Evolutionary conservation across 805 yeast species (phyloP).

Genomic region (Kodamaea hsintzibuensis): DNA sequence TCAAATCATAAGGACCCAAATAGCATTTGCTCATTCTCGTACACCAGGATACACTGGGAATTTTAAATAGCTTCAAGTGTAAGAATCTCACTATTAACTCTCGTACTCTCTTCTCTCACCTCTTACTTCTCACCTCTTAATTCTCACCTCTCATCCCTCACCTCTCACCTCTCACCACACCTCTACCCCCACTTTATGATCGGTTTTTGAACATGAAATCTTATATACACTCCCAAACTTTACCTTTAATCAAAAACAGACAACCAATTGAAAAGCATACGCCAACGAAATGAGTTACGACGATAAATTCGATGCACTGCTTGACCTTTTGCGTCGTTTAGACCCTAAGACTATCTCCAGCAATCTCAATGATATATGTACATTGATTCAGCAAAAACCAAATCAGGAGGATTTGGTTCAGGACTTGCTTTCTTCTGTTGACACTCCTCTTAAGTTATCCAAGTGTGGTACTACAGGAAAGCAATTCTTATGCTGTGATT

Average conservation of each 20-base stretch:
- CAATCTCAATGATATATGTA: slow-evolving; percentile 38
- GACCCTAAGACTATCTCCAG: slow-evolving; percentile 37
- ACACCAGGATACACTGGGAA: too few species aligned
- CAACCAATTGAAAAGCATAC: background rate
- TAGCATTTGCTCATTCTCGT: too few species aligned
- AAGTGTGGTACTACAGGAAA: slow-evolving; percentile 59
- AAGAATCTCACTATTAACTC: too few species aligned
- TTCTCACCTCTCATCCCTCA: too few species aligned
- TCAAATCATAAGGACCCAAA: too few species aligned
- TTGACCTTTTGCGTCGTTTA: slow-evolving; percentile 42
- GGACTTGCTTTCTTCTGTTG: slow-evolving; percentile 83
- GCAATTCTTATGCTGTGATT: slow-evolving; percentile 83
- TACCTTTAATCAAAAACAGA: background rate
- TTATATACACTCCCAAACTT: background rate
- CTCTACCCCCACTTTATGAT: background rate
- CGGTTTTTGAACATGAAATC: background rate
- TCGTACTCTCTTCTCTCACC: too few species aligned
- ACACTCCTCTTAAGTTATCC: slow-evolving; percentile 67
- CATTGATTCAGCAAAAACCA: slow-evolving; percentile 28
- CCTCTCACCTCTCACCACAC: background rate
- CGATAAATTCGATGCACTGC: slow-evolving; percentile 35
- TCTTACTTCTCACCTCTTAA: too few species aligned
- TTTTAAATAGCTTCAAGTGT: too few species aligned
- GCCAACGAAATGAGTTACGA: slow-evolving; percentile 27
- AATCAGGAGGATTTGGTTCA: slow-evolving; percentile 66